A percentile compares a stretch with the other conserved stretches of the same genome.
phyloP scores from a whole-genome alignment of 2,329 filamentous ascomycete genomes.

The Xylaria sp. region DNA sequence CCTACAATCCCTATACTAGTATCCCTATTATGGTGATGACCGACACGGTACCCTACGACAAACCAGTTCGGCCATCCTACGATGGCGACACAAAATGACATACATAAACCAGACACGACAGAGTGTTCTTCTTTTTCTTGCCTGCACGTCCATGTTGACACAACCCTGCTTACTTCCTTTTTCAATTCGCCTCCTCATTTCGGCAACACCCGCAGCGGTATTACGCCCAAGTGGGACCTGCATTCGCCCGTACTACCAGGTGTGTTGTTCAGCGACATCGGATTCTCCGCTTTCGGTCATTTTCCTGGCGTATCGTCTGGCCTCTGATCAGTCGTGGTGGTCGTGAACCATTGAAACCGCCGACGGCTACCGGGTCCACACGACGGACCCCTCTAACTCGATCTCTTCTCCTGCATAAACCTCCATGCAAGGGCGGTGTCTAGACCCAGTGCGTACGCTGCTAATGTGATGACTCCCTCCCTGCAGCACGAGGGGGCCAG shows the following conservation, averaged over 20 bases:
- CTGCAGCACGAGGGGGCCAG: constrained; percentile 1
- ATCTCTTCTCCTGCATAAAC: constrained; percentile 37
- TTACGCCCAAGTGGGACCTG: constrained; percentile 25
- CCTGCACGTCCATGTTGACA: background rate
- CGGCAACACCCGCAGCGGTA: constrained; percentile 31
- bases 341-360: constrained; percentile 30
- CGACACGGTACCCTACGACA: background rate
- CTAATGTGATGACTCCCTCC: background rate
- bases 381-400: constrained; percentile 1
- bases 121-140: background rate
- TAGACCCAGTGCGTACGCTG: background rate
- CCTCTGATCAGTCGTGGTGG: background rate
- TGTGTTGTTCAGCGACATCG: constrained; percentile 39
- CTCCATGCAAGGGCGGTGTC: constrained; percentile 39
- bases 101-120: too few relatives aligned
- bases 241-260: constrained; percentile 22
- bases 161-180: constrained; percentile 9
- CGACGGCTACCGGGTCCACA: constrained; percentile 32
- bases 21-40: background rate
- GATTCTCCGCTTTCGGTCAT: constrained; percentile 25
- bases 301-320: constrained; percentile 6
- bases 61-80: background rate
- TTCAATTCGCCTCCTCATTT: constrained; percentile 10
- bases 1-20: background rate
- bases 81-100: background rate